Evolutionary conservation across 108 stramenopile genomes (phyloP), one percentile per base, ranked within the genome.

Genomic region (Skeletonema marinoi): DNA sequence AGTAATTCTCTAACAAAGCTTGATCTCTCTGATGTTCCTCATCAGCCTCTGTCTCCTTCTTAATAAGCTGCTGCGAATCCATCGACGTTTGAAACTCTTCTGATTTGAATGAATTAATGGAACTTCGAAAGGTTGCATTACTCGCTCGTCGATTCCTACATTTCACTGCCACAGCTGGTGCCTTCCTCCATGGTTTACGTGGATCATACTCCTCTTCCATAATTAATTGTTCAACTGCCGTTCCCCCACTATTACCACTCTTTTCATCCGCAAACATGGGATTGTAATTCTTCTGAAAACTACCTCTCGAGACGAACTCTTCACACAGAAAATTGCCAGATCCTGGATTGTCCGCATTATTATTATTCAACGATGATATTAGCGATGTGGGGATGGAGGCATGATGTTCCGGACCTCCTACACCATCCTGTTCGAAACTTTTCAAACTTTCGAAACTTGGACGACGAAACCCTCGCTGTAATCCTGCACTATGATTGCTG

Each of bases 111-210:
- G 25, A 56, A 56, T 10, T 56, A 25, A 56, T 36, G 3, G 72
- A 63, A 36, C 19, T 9, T 32, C 62, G 42, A 66, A 35, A 25
- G n/a, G 33, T 60, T 51, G 48, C 63, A 42, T 7, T 16, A 3
- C 44, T 63, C 11, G 25, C 35, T 6, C 70, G 59, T 2, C 31
- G 44, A 17, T 59, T 32, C 25, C 30, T 36, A 9, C 16, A 32
- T 3, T 14, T 17, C n/a, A 54, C 71, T 2, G 54, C 42, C 32
- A 16, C 35, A 17, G 63, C 25, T 17, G 72, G 72, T 48, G 46
- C 72, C 14, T 73, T 73, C 17, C 38, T 73, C 72, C 72, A 73
- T 11, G 72, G 72, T 41, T 46, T 51, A 16, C 36, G 63, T 19
- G 30, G 13, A 19, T 73, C 63, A 30, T 62, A 73, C 35, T 73